phyloP scores from a whole-genome alignment of 352 stramenopile species.

The Phytophthora capsici region DNA sequence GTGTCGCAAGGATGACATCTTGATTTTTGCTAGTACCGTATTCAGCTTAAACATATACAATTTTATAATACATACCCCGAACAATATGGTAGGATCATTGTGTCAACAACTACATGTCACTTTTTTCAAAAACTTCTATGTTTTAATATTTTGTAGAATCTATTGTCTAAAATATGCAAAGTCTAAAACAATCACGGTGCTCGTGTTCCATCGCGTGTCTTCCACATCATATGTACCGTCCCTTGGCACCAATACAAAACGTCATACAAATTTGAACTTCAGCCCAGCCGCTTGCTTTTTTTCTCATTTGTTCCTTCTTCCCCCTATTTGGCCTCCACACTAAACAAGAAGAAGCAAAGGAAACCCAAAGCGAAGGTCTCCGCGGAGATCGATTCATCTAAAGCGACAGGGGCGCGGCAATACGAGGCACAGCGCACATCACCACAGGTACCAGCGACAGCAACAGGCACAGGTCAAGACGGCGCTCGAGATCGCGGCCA shows the following conservation, averaged over 20 bases:
- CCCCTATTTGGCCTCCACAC: slow-evolving; percentile 5
- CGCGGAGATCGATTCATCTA: background rate
- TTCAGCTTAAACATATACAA: background rate
- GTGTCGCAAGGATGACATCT: background rate
- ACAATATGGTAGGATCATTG: background rate
- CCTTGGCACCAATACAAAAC: slow-evolving; percentile 12
- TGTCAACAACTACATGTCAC: background rate
- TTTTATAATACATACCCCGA: background rate
- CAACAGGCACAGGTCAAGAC: slow-evolving; percentile 35
- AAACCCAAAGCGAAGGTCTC: slow-evolving; percentile 17
- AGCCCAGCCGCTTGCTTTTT: slow-evolving; percentile 19
- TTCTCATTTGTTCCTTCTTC: slow-evolving; percentile 25
- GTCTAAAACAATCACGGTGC: background rate
- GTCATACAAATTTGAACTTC: slow-evolving; percentile 22
- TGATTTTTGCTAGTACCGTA: background rate
- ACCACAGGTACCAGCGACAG: slow-evolving; percentile 4
- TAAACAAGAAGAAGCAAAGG: slow-evolving; percentile 20
- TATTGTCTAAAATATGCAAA: no score
- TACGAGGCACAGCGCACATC: slow-evolving; percentile 15
- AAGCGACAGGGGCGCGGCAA: slow-evolving; percentile 27
- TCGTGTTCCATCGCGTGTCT: slow-evolving; percentile 11
- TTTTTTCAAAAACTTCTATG: background rate
- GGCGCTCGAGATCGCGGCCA: slow-evolving; percentile 47
- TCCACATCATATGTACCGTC: slow-evolving; percentile 6
- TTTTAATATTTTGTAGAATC: no score